Percentiles rank a stretch among this genome's conserved stretches.
These are phyloP conservation scores for Kwoniella bestiolae DNA, from an alignment of 768 basidiomycete species.

Conservation along the genomic window DNA sequence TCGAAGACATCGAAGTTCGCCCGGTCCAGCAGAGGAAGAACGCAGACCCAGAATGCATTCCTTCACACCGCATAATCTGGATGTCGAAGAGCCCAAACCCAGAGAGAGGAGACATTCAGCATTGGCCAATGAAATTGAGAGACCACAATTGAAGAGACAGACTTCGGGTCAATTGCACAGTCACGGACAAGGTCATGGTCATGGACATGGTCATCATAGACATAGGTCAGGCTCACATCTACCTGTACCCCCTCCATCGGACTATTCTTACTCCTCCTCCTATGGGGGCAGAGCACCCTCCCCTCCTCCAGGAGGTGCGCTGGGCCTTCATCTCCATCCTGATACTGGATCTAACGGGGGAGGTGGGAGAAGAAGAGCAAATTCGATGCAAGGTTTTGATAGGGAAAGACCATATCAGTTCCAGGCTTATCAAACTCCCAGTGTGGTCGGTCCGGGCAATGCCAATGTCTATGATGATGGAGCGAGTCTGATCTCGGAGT, in stretches of 20 bases:
- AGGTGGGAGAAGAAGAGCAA: constrained; percentile 21
- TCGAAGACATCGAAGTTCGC: not conserved
- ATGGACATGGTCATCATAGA: constrained; percentile 25
- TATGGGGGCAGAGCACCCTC: constrained; percentile 11
- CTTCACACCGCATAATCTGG: not conserved
- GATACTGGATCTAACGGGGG: not conserved
- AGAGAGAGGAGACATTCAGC: constrained; percentile 20
- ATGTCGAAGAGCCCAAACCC: not conserved
- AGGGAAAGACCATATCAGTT: constrained; percentile 15
- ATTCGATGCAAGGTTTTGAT: constrained; percentile 31
- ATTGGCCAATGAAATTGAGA: constrained; percentile 1
- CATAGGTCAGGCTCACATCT: constrained; percentile 26
- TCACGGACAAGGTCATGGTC: constrained; percentile 13
- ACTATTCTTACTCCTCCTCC: constrained; percentile 8
- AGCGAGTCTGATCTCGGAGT: constrained; percentile 37
- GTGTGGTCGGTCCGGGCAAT: constrained; percentile 4
- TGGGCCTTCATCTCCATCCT: constrained; percentile 8
- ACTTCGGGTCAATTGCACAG: constrained; percentile 1
- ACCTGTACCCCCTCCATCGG: constrained; percentile 19
- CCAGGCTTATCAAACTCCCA: constrained; percentile 16
- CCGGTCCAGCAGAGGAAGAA: constrained; percentile 16
- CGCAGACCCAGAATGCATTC: constrained; percentile 8
- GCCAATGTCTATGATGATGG: constrained; percentile 42
- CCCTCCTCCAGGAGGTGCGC: constrained; percentile 2
- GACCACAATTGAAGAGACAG: constrained; percentile 2